Conservation (phyloP, 1,284 basidiomycete species). For the Tremellales sp. region DNA sequence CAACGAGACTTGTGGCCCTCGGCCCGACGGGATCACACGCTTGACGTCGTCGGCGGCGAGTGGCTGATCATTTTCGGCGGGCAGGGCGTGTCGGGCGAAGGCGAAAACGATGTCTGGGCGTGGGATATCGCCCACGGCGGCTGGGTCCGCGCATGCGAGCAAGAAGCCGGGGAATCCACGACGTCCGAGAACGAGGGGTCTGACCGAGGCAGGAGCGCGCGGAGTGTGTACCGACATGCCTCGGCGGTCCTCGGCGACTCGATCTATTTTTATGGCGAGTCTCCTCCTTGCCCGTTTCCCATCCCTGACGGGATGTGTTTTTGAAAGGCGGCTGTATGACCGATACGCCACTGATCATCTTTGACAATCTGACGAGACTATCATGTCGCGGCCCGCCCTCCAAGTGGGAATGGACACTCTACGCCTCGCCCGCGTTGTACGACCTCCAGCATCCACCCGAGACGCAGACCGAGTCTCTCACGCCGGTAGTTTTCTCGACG, state of each 20-base stretch:
- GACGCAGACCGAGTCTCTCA: too few relatives aligned
- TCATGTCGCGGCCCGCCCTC: neutral
- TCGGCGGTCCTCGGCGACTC: neutral
- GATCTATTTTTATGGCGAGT: slow-evolving; percentile 2
- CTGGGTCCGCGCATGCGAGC: neutral
- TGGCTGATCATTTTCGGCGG: slow-evolving; percentile 3
- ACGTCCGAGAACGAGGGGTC: neutral
- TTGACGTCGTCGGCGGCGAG: neutral
- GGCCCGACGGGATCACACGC: slow-evolving; percentile 2
- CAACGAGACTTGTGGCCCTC: slow-evolving; percentile 1
- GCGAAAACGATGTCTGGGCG: slow-evolving; percentile 2
- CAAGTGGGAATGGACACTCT: neutral
- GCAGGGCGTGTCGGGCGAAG: neutral
- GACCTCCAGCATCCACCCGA: too few relatives aligned
- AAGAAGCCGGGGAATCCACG: neutral
- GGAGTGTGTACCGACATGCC: slow-evolving; percentile 1
- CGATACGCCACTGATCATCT: slow-evolving; percentile 2
- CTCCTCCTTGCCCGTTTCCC: neutral
- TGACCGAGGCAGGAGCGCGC: neutral
- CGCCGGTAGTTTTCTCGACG: too few relatives aligned
- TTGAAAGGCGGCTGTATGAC: slow-evolving; percentile 4
- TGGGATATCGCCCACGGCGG: neutral
- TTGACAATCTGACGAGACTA: neutral
- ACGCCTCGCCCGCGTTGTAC: slow-evolving; percentile 4
- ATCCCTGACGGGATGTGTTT: neutral